Base-by-base conservation (phyloP, 345 rosid species). In the Eucalyptus sp. region DNA sequence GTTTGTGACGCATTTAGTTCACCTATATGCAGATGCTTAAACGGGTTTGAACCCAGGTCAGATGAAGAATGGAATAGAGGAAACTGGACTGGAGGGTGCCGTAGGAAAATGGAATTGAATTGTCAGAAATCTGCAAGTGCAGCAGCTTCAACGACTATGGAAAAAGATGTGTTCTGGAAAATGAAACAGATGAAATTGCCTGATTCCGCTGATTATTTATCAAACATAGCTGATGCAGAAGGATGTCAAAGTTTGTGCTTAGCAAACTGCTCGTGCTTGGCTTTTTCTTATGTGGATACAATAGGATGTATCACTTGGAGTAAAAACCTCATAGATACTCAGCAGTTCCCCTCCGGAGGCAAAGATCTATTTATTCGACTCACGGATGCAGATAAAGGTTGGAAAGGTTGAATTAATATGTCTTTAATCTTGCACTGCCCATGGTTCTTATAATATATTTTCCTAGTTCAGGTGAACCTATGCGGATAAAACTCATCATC, bases 31-130 rank as follows among this genome's bases (percentile, higher is more conserved):
- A 86, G 8, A 5, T 94, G 94, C 54, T 60, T 93, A 33, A 84
- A 84, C 7, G 93, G 94, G 7, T 94, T 90, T 71, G 86, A 87
- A 54, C 95, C 95, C 4, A 90, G 64, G 60, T 80, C 76, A 15
- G 29, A 18, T 2, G 25, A 52, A 25, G 87, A 84, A 58, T 89
- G 92, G 94, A 48, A 49, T 48, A 22, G 46, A 41, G 86, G 91
- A 64, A 90, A 90, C 76, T 86, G 90, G 54, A 86, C 90, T 6
- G 89, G 84, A 41, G 92, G 93, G 10, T 93, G 93, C 88, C 60
- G 20, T 7, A 91, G 91, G 89, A 88, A 89, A 56, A 66, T 20
- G 3, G 44, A 50, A 27, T 44, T 88, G 31, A 41, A 18, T 56
- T 89, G 48, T 89, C 91, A 51, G 89, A 88, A 51, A 86, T 87